Conservation (phyloP, 1,284 basidiomycete genomes). For the Leccinum ponderosum region DNA sequence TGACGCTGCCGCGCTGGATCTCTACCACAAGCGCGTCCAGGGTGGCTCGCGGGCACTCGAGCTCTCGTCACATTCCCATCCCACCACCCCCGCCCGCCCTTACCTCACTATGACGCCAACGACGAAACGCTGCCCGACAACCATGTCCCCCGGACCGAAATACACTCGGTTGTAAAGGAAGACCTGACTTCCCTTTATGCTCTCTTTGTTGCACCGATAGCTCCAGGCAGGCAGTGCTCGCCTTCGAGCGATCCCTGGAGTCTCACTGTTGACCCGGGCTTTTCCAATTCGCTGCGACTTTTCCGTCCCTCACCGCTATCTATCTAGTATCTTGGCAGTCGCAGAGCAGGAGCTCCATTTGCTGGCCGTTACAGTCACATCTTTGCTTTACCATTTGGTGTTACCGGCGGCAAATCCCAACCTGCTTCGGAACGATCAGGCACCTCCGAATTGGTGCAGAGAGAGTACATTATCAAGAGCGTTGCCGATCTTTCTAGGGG, state of each 20-base stretch:
- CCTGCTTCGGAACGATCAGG: conserved; percentile 59
- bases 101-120: no score
- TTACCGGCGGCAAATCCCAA: conserved; percentile 56
- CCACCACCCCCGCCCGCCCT: no score
- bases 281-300: conserved; percentile 76
- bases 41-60: no score
- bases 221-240: no score
- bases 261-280: conserved; percentile 64
- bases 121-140: no score
- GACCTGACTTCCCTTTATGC: no score
- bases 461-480: conserved; percentile 64
- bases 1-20: no score
- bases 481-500: conserved; percentile 45
- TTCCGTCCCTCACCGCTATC: conserved; percentile 71
- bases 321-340: conserved; percentile 43
- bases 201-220: no score
- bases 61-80: no score
- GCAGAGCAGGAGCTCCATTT: conserved; percentile 67
- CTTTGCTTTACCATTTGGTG: conserved; percentile 74
- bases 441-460: conserved; percentile 56
- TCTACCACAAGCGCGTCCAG: no score
- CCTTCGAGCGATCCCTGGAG: neutral
- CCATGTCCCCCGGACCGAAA: no score
- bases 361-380: conserved; percentile 64
- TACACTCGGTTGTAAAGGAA: no score